Conservation (phyloP, 176 grass and related monocot species). For the Ensete ventricosum region DNA sequence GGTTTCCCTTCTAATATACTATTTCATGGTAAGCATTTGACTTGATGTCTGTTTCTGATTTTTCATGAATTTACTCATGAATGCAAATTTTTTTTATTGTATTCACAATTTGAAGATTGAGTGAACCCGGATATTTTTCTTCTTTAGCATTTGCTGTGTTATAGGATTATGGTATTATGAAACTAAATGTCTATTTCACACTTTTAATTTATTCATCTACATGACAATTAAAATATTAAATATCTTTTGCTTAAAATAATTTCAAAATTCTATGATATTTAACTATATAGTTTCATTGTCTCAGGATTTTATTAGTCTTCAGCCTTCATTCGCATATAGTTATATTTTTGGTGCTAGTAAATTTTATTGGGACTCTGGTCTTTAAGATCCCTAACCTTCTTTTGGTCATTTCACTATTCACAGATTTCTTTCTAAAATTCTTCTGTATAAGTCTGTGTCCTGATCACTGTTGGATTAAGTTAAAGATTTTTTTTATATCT, state of each 20-base stretch:
- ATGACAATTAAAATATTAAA: no score
- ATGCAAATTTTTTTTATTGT: no score
- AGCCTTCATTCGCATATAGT: neutral
- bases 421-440: neutral
- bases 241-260: no score
- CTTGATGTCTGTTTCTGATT: neutral
- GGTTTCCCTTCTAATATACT: slow-evolving; percentile 72
- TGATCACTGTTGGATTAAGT: no score
- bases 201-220: no score
- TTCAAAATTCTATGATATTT: no score
- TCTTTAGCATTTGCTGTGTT: neutral
- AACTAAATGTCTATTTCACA: no score
- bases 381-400: neutral
- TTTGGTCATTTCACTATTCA: neutral
- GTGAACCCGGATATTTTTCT: neutral
- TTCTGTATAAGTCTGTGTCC: neutral
- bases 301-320: neutral
- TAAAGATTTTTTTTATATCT: no score
- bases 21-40: slow-evolving; percentile 77
- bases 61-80: neutral
- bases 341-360: neutral
- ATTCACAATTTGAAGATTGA: neutral
- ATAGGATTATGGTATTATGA: no score
- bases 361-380: neutral
- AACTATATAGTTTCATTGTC: neutral